Base-by-base conservation (phyloP, 495 filamentous ascomycete species). In the Paragyromitra xinjiangensis region DNA sequence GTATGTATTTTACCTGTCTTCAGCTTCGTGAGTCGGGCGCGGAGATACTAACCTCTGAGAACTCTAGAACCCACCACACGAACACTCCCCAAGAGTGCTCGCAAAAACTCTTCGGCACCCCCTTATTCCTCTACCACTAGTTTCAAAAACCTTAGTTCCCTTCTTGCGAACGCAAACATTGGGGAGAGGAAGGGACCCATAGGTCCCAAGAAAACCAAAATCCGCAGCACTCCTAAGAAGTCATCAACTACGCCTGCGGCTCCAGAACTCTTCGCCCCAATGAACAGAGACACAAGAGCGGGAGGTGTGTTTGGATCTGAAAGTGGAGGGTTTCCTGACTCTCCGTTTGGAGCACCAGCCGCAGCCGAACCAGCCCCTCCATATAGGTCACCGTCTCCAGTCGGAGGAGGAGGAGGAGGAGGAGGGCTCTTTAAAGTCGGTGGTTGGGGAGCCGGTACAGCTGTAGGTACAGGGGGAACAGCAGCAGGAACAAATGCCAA, bases 101-200 rank as follows among this genome's bases (percentile, higher is more conserved):
- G 29, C 19, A 59, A 7, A 34, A 37, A 34, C 2, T 76, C 26
- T 45, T 63, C 53, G 8, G n/a, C 24, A 44, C n/a, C n/a, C 45
- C 14, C 6, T 19, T 19, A 19, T 16, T 12, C 34, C 42, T 8
- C 56, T 8, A 37, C 50, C 22, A 37, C 51, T 6, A 48, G 9
- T 22, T 29, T 39, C 11, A 42, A 48, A 29, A 24, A 61, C 22
- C 53, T 70, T 14, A 56, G 16, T 22, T 8, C 40, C 55, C 67
- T 70, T 42, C 53, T 70, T 61, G 53, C 67, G 14, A 11, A 37
- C 7, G 22, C 40, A 61, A 22, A 45, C 8, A n/a, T 29, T 37
- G 24, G 0, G 42, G 22, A 34, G 39, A 1, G 5, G 6, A 70
- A 70, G 5, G 39, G 44, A 34, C 14, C 50, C 34, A 12, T 4